Evolutionary conservation across 2,329 filamentous ascomycete genomes (phyloP).

Genomic region (Diplodia scrobiculata): DNA sequence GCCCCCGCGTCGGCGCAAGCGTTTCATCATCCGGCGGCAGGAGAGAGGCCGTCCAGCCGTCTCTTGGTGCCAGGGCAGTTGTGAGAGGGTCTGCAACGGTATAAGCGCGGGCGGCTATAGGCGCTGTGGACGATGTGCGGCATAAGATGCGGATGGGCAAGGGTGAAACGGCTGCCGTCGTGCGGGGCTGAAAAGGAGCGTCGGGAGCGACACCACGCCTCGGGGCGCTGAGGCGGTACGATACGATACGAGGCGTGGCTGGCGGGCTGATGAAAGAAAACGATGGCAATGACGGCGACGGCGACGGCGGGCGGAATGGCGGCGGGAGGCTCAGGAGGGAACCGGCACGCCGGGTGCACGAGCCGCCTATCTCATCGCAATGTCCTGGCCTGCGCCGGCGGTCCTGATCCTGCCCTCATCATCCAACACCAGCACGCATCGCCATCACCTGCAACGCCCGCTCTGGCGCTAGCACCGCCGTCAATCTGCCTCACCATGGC

Average conservation of each 20-base stretch:
- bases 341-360: not conserved
- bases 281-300: not conserved
- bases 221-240: not conserved
- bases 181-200: not conserved
- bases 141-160: not conserved
- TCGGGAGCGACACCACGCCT: not conserved
- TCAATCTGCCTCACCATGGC: not conserved
- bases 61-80: not conserved
- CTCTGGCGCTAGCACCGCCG: not conserved
- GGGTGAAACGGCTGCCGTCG: slow-evolving; percentile 1
- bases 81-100: slow-evolving; percentile 1
- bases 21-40: slow-evolving; percentile 18
- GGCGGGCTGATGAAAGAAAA: not conserved
- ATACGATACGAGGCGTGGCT: not conserved
- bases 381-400: slow-evolving; percentile 2
- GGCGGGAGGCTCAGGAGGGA: slow-evolving; percentile 3
- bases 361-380: slow-evolving; percentile 3
- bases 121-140: slow-evolving; percentile 1
- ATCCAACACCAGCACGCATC: slow-evolving; percentile 1
- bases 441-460: not conserved
- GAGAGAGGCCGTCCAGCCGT: slow-evolving; percentile 11
- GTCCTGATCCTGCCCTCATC: not conserved
- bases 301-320: not conserved
- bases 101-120: slow-evolving; percentile 20
- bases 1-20: slow-evolving; percentile 6